phyloP scores from a whole-genome alignment of 495 filamentous ascomycete species.

The Daldinia loculata region DNA sequence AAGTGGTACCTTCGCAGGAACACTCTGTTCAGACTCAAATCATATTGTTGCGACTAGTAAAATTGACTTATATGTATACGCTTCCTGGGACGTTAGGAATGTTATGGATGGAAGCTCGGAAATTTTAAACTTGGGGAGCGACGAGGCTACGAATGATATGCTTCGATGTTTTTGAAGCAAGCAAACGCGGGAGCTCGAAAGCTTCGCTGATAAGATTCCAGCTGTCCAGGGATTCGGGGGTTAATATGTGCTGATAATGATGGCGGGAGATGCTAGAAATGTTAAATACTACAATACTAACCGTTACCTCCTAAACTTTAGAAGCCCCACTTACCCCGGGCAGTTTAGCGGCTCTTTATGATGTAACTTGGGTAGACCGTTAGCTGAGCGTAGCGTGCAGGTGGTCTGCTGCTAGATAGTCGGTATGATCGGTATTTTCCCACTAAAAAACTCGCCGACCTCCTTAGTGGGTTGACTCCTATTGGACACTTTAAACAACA shows the following conservation, averaged over 20 bases:
- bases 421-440: conserved; percentile 17
- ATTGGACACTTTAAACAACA: background rate
- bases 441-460: conserved; percentile 10
- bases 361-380: conserved; percentile 7
- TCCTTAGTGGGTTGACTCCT: background rate
- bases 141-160: background rate
- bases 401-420: background rate
- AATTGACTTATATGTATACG: background rate
- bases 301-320: conserved; percentile 14
- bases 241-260: conserved; percentile 13
- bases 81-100: conserved; percentile 8
- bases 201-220: conserved; percentile 28
- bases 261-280: background rate
- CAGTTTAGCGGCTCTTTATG: conserved; percentile 22
- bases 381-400: background rate
- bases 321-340: conserved; percentile 20
- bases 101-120: background rate
- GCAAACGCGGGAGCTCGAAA: conserved; percentile 33
- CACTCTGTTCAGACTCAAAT: conserved; percentile 20
- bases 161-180: conserved; percentile 18
- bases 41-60: conserved; percentile 22
- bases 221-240: background rate
- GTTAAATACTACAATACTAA: background rate
- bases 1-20: conserved; percentile 26
- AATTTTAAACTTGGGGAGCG: background rate